phyloP scores from a whole-genome alignment of 495 filamentous ascomycete species.

The Penicillium bovifimosum region DNA sequence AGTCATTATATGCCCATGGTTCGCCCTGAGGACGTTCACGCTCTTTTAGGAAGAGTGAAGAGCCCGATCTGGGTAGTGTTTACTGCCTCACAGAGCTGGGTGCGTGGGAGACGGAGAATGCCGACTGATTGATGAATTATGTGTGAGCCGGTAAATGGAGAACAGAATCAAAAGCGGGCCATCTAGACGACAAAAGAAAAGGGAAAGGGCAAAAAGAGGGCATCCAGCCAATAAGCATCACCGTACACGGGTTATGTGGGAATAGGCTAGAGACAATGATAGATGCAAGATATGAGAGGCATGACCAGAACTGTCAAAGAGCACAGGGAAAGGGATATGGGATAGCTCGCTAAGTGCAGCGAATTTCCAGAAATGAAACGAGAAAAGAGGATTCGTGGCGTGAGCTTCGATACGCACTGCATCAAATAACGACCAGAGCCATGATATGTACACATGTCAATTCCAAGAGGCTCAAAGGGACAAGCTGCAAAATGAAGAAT shows the following conservation, averaged over 20 bases:
- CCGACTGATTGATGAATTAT: neutral
- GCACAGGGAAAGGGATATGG: conserved; percentile 1
- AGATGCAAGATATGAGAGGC: conserved; percentile 9
- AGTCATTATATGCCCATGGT: neutral
- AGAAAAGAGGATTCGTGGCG: conserved; percentile 5
- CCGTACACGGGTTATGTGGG: conserved; percentile 4
- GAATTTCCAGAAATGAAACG: conserved; percentile 5
- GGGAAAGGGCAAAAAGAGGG: conserved; percentile 1
- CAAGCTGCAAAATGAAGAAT: conserved; percentile 14
- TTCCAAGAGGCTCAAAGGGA: conserved; percentile 12
- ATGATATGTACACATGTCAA: conserved; percentile 24
- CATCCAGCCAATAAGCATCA: conserved; percentile 8
- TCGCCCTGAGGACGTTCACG: neutral
- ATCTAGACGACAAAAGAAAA: conserved; percentile 5
- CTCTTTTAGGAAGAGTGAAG: neutral
- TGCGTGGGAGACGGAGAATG: neutral
- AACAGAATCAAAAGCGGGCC: neutral
- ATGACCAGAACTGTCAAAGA: neutral
- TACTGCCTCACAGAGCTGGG: neutral
- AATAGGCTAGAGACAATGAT: neutral
- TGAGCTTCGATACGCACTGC: conserved; percentile 12
- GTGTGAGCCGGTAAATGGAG: neutral
- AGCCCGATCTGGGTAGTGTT: neutral
- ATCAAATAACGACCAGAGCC: conserved; percentile 8
- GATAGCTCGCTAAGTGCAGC: conserved; percentile 16